Percentiles rank a stretch among this genome's conserved stretches.
Conservation (phyloP, 2,329 filamentous ascomycete genomes). For the Sporothrix luriei region DNA sequence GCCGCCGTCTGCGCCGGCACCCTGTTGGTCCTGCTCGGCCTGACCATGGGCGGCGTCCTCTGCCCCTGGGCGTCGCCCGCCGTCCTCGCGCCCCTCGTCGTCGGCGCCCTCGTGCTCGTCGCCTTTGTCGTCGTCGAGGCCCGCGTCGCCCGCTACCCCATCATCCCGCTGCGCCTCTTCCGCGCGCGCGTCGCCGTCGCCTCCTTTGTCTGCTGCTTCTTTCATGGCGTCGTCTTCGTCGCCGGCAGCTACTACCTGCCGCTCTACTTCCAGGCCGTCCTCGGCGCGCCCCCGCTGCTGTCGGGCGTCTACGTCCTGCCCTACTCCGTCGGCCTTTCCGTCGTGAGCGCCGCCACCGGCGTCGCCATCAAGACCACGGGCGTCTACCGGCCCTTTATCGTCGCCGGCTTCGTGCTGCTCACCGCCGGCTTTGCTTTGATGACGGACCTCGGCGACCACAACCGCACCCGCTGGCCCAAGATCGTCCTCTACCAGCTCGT, state of each 20-base stretch:
- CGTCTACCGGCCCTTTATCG: constrained; percentile 59
- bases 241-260: constrained; percentile 78
- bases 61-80: constrained; percentile 75
- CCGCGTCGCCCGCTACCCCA: constrained; percentile 71
- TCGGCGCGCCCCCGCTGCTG: constrained; percentile 67
- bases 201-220: constrained; percentile 66
- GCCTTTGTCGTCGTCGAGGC: constrained; percentile 74
- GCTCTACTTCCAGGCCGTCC: constrained; percentile 79
- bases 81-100: constrained; percentile 76
- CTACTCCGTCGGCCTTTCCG: constrained; percentile 60
- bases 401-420: constrained; percentile 56
- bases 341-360: constrained; percentile 49
- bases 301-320: constrained; percentile 76
- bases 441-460: constrained; percentile 57
- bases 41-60: constrained; percentile 78
- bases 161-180: constrained; percentile 77
- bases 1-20: constrained; percentile 71
- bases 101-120: constrained; percentile 64
- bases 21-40: constrained; percentile 81
- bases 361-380: constrained; percentile 57
- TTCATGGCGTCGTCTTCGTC: constrained; percentile 77
- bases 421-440: constrained; percentile 62
- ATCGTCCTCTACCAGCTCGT: constrained; percentile 61
- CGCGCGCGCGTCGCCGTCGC: constrained; percentile 65
- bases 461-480: constrained; percentile 52